phyloP scores from a whole-genome alignment of 768 basidiomycete genomes.

The Phanerochaete carnosa region DNA sequence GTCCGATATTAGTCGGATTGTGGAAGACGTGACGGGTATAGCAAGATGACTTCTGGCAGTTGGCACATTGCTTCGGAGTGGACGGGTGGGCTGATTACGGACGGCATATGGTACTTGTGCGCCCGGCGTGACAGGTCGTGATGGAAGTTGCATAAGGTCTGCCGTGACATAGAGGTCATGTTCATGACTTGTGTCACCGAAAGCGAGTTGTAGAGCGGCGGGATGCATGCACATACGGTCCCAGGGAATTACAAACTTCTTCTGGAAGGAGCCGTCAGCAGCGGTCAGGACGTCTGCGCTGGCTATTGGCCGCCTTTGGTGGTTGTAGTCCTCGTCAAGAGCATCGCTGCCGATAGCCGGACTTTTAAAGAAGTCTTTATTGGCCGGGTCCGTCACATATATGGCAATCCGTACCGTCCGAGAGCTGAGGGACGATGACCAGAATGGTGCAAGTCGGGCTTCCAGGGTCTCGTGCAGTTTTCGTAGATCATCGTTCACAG shows the following conservation, averaged over 20 bases:
- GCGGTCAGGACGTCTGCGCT: constrained; percentile 52
- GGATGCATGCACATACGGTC: constrained; percentile 64
- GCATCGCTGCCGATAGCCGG: constrained; percentile 14
- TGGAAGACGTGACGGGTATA: constrained; percentile 51
- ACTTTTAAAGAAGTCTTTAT: constrained; percentile 8
- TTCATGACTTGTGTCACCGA: constrained; percentile 40
- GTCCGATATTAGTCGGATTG: constrained; percentile 83
- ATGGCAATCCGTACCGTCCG: constrained; percentile 62
- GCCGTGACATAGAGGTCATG: constrained; percentile 55
- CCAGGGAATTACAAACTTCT: constrained; percentile 63
- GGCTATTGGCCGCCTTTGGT: constrained; percentile 44
- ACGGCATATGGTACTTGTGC: constrained; percentile 7
- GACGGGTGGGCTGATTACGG: background rate
- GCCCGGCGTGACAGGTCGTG: constrained; percentile 24
- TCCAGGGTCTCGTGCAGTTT: constrained; percentile 75
- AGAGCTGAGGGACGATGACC: constrained; percentile 67
- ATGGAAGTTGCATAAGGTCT: constrained; percentile 41
- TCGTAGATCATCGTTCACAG: constrained; percentile 35
- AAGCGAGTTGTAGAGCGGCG: constrained; percentile 51
- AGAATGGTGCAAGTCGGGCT: constrained; percentile 72
- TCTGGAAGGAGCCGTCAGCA: constrained; percentile 72
- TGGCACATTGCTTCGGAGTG: background rate
- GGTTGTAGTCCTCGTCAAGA: constrained; percentile 22
- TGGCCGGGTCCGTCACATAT: constrained; percentile 40
- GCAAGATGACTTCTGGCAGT: constrained; percentile 20